Evolutionary conservation across 495 filamentous ascomycete species (phyloP), one percentile per base, ranked within the genome.

Genomic region (Talaromyces adpressus): DNA sequence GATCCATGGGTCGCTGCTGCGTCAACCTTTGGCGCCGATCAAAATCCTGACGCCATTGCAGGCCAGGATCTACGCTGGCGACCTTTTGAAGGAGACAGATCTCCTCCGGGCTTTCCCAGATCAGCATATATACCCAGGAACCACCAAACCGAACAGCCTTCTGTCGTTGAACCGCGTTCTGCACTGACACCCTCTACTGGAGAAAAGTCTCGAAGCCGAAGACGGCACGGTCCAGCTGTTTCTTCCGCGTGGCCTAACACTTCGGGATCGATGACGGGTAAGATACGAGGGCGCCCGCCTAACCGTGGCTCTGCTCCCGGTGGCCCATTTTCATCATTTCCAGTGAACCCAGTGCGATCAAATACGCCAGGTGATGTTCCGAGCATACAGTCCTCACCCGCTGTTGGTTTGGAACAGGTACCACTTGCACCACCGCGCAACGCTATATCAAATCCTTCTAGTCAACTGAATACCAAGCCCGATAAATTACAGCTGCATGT

Each of bases 181-280:
- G 87, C 89, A 0, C 80, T 89, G 36, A 89, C 87, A 29, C 86
- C 87, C 27, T 82, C 79, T 6, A 71, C 81, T 2, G 67, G 73
- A 2, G 75, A 79, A 14, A 86, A 86, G 65, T 64, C 75, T n/a
- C 82, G 86, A 45, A 70, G 82, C 11, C 81, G 87, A 27, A 79
- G 91, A 57, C 85, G 92, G n/a, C 92, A 97, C 70, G 93, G 93
- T 0, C 92, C 94, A 0, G 91, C 90, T 2, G 93, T 98, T 2
- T 98, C 94, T 6, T 97, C 93, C 25, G 94, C 94, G 12, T 98
- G 94, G 94, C 85, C 90, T 20, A 89, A 84, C 60, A 86, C 83
- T 52, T 85, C 83, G 4, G 82, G 83, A 30, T 80, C 85, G 23
- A 76, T 85, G 2, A 85, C 80, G 8, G 91, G 91, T 4, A 96